These are phyloP conservation scores for Phytopythium montanum DNA, from an alignment of 352 stramenopile genomes.

Conservation along the genomic window DNA sequence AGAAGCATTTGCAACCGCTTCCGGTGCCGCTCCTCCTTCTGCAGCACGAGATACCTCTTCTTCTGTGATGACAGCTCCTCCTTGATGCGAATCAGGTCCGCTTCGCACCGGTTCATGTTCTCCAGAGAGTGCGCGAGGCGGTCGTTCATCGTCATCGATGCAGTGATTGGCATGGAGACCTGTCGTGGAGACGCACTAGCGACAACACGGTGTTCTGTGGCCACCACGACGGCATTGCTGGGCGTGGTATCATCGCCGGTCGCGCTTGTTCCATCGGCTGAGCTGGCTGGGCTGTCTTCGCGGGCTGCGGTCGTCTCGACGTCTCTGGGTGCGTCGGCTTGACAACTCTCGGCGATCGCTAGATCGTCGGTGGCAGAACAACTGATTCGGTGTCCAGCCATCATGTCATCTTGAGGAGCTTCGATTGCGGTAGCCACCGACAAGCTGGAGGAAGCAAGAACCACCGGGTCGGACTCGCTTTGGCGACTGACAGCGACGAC, in stretches of 20 bases:
- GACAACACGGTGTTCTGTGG: neutral
- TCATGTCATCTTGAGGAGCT: neutral
- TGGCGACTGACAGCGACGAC: neutral
- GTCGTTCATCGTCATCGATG: slow-evolving; percentile 9
- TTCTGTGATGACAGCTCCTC: slow-evolving; percentile 6
- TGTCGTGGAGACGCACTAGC: neutral
- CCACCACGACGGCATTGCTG: neutral
- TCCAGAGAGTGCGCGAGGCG: neutral
- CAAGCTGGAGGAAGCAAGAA: neutral
- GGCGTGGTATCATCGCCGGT: neutral
- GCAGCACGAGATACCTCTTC: neutral
- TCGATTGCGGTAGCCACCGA: no score
- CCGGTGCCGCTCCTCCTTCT: neutral
- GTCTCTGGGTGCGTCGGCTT: neutral
- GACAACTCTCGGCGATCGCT: neutral
- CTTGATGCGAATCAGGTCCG: neutral
- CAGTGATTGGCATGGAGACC: neutral
- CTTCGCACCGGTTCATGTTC: slow-evolving; percentile 3
- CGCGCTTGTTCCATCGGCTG: neutral
- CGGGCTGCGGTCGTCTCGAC: neutral
- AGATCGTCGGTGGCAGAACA: neutral
- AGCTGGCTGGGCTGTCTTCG: neutral
- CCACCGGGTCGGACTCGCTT: neutral
- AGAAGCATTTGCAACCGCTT: neutral
- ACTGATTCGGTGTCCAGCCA: no score